phyloP scores from a whole-genome alignment of 1,139 yeast genomes.

The Zhuliangozyma blackwelliae region DNA sequence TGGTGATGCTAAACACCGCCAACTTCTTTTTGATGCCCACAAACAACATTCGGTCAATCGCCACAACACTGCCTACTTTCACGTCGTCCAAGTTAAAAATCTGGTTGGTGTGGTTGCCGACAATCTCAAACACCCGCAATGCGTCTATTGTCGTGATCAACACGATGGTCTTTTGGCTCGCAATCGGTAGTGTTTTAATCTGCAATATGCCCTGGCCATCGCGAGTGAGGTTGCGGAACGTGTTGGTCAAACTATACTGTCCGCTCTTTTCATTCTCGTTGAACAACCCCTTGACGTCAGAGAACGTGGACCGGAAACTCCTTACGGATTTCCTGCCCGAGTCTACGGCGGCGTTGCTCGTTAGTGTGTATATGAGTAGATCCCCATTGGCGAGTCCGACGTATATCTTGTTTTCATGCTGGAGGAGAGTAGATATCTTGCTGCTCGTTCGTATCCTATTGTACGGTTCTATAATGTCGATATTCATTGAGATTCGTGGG shows the following conservation, averaged over 20 bases:
- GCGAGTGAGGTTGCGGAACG: slow-evolving; percentile 22
- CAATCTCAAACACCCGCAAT: slow-evolving; percentile 29
- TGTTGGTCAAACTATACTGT: slow-evolving; percentile 4
- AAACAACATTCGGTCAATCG: slow-evolving; percentile 20
- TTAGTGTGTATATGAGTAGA: slow-evolving; percentile 18
- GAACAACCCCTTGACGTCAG: slow-evolving; percentile 15
- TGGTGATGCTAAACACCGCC: slow-evolving; percentile 22
- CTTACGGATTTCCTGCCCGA: slow-evolving; percentile 4
- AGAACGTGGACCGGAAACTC: slow-evolving; percentile 19
- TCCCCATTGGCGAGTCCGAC: slow-evolving; percentile 38
- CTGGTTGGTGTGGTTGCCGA: slow-evolving; percentile 32
- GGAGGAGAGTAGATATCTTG: slow-evolving; percentile 23
- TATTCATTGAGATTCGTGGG: slow-evolving; percentile 18
- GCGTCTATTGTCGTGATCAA: slow-evolving; percentile 23
- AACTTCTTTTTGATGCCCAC: slow-evolving; percentile 32
- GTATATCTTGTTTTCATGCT: slow-evolving; percentile 19
- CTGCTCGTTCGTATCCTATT: slow-evolving; percentile 19
- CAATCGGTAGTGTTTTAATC: slow-evolving; percentile 16
- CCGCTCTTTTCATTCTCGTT: slow-evolving; percentile 6
- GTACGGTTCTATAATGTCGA: slow-evolving; percentile 31
- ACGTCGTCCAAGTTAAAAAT: slow-evolving; percentile 29
- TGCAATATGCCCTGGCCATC: slow-evolving; percentile 18
- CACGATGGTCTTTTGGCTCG: slow-evolving; percentile 21
- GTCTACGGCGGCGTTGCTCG: neutral
- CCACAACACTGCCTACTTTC: slow-evolving; percentile 8